A percentile compares a stretch with the other conserved stretches of the same genome.
Conservation (phyloP, 1,284 basidiomycete species). For the Tremellales sp. region DNA sequence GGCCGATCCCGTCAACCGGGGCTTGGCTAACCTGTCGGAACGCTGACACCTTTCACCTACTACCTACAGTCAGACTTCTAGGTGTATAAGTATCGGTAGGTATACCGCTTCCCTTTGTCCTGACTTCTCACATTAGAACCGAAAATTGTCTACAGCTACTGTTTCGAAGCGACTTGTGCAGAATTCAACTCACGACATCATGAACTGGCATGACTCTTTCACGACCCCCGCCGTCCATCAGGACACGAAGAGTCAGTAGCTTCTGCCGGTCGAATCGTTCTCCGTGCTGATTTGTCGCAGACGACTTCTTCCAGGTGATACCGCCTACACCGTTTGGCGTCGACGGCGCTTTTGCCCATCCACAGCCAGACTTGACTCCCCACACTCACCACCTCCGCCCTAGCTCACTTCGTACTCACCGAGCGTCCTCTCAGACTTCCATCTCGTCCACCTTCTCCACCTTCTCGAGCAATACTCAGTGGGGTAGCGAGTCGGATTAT, state of each 20-base stretch:
- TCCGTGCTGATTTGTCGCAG: constrained; percentile 5
- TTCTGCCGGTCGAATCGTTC: no score
- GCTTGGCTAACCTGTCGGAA: no score
- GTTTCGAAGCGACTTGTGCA: no score
- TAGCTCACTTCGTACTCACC: neutral
- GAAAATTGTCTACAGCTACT: no score
- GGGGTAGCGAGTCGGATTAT: neutral
- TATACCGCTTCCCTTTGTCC: no score
- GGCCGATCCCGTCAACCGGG: no score
- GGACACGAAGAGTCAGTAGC: no score
- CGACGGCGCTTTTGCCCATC: neutral
- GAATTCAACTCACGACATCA: neutral
- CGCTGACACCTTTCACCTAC: no score
- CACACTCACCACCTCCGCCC: neutral
- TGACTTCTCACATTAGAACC: no score
- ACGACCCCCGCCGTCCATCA: no score
- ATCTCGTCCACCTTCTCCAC: neutral
- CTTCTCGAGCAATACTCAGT: neutral
- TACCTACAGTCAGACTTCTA: no score
- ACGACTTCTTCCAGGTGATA: constrained; percentile 24
- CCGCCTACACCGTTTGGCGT: constrained; percentile 18
- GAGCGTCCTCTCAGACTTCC: neutral
- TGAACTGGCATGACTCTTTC: neutral
- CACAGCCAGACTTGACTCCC: neutral
- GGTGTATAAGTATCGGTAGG: no score